Evolutionary conservation across 192 early-diverging fungal species (phyloP).

Genomic region (Haplosporangium gracile): DNA sequence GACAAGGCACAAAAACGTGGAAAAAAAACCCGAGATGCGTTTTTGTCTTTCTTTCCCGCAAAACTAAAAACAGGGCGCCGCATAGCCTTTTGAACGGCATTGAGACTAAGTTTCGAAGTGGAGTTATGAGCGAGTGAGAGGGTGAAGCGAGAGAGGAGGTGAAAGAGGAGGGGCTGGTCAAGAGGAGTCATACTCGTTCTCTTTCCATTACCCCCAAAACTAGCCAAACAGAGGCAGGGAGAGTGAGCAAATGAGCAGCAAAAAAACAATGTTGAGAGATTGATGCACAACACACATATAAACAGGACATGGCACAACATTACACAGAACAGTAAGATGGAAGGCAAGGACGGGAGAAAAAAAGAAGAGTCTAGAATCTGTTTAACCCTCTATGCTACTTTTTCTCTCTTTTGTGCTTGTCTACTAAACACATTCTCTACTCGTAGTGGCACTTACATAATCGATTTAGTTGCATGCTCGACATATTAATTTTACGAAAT

Average conservation of each 20-base stretch:
- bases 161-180: background rate
- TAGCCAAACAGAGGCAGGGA: background rate
- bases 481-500: background rate
- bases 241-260: background rate
- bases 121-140: background rate
- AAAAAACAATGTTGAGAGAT: background rate
- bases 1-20: background rate
- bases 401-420: background rate
- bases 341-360: background rate
- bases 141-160: background rate
- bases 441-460: background rate
- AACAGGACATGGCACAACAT: background rate
- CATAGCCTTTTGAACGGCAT: slow-evolving; percentile 3
- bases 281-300: background rate
- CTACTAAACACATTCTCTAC: background rate
- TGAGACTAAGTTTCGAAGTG: background rate
- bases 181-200: background rate
- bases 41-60: background rate
- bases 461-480: background rate
- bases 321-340: background rate
- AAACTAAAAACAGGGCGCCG: background rate
- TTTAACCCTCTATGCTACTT: background rate
- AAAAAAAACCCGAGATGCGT: background rate
- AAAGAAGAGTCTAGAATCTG: background rate
- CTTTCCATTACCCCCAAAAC: background rate